These are phyloP conservation scores for Bombardia bombarda DNA, from an alignment of 495 filamentous ascomycete genomes.

Conservation along the genomic window DNA sequence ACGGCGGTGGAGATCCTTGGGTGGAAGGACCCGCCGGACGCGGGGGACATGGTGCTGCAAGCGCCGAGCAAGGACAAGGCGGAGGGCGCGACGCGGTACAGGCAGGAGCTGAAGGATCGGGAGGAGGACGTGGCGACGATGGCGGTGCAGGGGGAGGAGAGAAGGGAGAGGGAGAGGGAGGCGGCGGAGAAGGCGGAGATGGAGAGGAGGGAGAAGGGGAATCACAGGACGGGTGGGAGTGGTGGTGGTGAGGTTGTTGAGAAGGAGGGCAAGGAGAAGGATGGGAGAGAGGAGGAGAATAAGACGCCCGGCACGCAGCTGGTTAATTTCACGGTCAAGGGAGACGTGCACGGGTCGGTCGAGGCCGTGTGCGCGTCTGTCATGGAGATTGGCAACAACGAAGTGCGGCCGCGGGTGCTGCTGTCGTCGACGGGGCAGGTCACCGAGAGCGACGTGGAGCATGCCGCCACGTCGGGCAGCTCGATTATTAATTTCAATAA, in stretches of 20 bases:
- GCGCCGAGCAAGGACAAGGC: slow-evolving; percentile 70
- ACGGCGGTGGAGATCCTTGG: slow-evolving; percentile 88
- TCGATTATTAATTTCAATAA: slow-evolving; percentile 84
- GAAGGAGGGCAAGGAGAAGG: slow-evolving; percentile 26
- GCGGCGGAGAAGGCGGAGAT: not conserved
- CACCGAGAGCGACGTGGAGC: slow-evolving; percentile 81
- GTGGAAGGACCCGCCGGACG: slow-evolving; percentile 86
- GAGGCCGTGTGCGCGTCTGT: slow-evolving; percentile 79
- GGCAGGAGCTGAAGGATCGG: slow-evolving; percentile 45
- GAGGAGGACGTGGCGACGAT: slow-evolving; percentile 28
- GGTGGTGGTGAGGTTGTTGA: no score
- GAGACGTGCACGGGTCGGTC: slow-evolving; percentile 85
- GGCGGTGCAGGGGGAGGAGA: slow-evolving; percentile 22
- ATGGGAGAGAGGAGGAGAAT: slow-evolving; percentile 10
- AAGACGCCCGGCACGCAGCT: slow-evolving; percentile 47
- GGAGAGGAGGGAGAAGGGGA: slow-evolving; percentile 1
- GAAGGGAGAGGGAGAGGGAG: slow-evolving; percentile 35
- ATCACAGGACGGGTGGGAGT: slow-evolving; percentile 38
- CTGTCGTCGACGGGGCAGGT: slow-evolving; percentile 71
- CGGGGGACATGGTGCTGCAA: slow-evolving; percentile 83
- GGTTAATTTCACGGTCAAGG: slow-evolving; percentile 84
- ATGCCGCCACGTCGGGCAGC: slow-evolving; percentile 63
- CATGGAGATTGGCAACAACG: slow-evolving; percentile 68
- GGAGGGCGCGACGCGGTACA: slow-evolving; percentile 70
- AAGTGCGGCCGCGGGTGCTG: slow-evolving; percentile 70